Evolutionary conservation across 2,329 filamentous ascomycete genomes (phyloP).

Genomic region (Boeremia lycopersici): DNA sequence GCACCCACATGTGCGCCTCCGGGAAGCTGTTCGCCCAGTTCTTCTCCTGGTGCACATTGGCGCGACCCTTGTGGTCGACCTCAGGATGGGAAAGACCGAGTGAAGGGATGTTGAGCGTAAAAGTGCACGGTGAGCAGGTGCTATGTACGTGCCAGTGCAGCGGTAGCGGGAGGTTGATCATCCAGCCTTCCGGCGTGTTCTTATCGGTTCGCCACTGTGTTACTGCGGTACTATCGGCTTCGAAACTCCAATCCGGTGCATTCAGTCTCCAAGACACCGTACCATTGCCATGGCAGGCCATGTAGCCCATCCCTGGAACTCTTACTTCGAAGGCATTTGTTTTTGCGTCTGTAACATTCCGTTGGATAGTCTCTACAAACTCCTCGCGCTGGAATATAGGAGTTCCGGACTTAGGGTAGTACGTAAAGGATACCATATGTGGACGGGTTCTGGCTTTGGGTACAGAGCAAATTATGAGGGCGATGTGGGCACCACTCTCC

Average conservation of each 20-base stretch:
- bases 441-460: constrained; percentile 48
- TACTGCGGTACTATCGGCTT: constrained; percentile 47
- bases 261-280: constrained; percentile 46
- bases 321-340: constrained; percentile 50
- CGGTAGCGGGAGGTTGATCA: constrained; percentile 55
- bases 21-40: constrained; percentile 58
- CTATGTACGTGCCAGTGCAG: constrained; percentile 60
- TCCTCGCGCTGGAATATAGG: constrained; percentile 51
- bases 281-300: constrained; percentile 44
- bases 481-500: constrained; percentile 53
- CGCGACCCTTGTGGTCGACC: constrained; percentile 40
- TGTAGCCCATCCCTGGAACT: constrained; percentile 49
- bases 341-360: constrained; percentile 30
- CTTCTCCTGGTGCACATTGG: constrained; percentile 57
- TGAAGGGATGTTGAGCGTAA: constrained; percentile 48
- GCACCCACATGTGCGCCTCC: constrained; percentile 49
- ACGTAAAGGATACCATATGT: constrained; percentile 58
- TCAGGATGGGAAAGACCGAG: constrained; percentile 26
- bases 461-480: constrained; percentile 55
- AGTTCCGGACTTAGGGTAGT: constrained; percentile 47
- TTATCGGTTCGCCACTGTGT: constrained; percentile 48
- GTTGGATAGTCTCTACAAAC: constrained; percentile 51
- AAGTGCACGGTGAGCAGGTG: constrained; percentile 49
- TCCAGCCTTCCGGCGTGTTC: constrained; percentile 52
- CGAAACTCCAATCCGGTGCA: constrained; percentile 47